These are phyloP conservation scores for Oryza meyeriana DNA, from an alignment of 176 grass and related monocot species.

Conservation along the genomic window DNA sequence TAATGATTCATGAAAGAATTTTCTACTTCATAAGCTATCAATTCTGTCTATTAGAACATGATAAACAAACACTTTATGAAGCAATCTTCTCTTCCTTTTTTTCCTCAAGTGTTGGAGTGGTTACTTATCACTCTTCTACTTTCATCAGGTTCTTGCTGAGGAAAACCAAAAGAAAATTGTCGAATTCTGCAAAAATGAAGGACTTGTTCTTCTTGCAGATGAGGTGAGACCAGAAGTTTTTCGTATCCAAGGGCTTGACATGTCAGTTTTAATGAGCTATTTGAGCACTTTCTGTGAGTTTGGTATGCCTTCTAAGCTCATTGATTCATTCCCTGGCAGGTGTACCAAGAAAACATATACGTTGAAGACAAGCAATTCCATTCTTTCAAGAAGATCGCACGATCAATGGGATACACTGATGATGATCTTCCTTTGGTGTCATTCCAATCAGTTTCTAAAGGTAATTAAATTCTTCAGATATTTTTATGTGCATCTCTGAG, in stretches of 20 bases:
- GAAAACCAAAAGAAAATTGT: conserved; percentile 91
- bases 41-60: neutral
- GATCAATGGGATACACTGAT: conserved; percentile 79
- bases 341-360: conserved; percentile 98
- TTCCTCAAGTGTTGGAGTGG: neutral
- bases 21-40: conserved; percentile 2
- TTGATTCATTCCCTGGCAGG: conserved; percentile 38
- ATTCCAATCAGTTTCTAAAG: conserved; percentile 92
- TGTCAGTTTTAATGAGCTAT: conserved; percentile 2
- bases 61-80: neutral
- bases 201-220: conserved; percentile 88
- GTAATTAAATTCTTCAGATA: conserved; percentile 32
- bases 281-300: neutral
- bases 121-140: conserved; percentile 8
- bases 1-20: neutral
- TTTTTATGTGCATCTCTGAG: neutral
- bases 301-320: conserved; percentile 5
- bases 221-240: conserved; percentile 47
- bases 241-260: conserved; percentile 10
- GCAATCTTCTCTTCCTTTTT: neutral
- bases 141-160: conserved; percentile 70
- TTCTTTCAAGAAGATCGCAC: conserved; percentile 92
- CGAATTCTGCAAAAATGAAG: conserved; percentile 94
- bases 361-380: conserved; percentile 84
- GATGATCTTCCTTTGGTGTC: conserved; percentile 82